Base-by-base conservation (phyloP, 1,284 basidiomycete species). In the Vanrija sp. region DNA sequence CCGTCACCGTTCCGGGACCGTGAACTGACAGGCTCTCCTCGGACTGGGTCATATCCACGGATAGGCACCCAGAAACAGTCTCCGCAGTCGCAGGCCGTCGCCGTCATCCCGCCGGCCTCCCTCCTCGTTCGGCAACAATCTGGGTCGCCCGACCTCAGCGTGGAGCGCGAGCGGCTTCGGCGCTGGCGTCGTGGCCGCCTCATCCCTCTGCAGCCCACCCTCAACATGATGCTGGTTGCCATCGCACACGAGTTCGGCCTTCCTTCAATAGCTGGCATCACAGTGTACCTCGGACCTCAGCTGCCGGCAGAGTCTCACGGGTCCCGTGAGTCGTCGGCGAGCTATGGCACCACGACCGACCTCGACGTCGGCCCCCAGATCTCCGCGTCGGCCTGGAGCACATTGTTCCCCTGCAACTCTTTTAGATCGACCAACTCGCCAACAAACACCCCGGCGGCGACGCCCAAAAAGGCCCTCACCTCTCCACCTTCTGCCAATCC, bases 221-320 rank as follows among this genome's bases (percentile, higher is more conserved):
- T 76, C 3, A 67, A 65, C 6, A 63, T 59, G 4, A 76, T 76
- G 75, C 57, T 73, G n/a, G 54, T 67, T 10, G 60, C 61, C 18
- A 73, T 76, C 22, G 73, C 70, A 6, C 64, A 67, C 47, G 75
- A 76, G 53, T 76, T 70, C 45, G 69, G 68, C 3, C 54, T 76
- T 18, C 75, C 75, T 10, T 69, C 64, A 4, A 72, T 67, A 5
- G 45, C 54, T 2, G 75, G 73, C 0, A 51, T 76, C n/a, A 56
- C 46, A n/a, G 54, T 75, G 0, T 76, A 71, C 56, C 62, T 76
- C 6, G 68, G 53, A 12, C 23, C 36, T 1, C 44, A 35, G 35
- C 31, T 31, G 31, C 27, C 18, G n/a, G 23, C 16, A 35, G 44
- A 12, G 27, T 45, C 15, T 16, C 16, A 22, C 42, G 42, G 24